Conservation (phyloP, 1,284 basidiomycete genomes). For the Trichosporon sp. region DNA sequence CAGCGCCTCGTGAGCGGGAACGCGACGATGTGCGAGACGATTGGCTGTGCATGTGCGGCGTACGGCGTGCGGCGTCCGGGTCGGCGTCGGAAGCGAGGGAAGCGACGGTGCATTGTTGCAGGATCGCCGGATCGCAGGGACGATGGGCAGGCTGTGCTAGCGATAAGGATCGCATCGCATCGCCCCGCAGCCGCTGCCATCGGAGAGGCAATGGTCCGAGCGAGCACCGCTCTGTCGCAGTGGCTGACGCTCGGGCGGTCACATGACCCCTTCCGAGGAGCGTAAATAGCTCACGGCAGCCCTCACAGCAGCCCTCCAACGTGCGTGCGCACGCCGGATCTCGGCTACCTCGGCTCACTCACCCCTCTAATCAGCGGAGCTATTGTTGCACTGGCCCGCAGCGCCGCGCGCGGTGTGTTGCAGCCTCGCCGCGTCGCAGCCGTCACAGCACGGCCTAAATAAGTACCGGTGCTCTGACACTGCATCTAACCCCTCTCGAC, state of each 20-base stretch:
- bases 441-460: too few relatives aligned
- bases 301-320: too few relatives aligned
- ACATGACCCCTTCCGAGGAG: neutral
- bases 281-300: neutral
- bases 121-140: neutral
- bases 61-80: too few relatives aligned
- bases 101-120: too few relatives aligned
- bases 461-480: too few relatives aligned
- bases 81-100: neutral
- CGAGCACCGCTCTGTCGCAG: neutral
- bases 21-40: neutral
- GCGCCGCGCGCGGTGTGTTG: too few relatives aligned
- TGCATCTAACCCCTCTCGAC: neutral
- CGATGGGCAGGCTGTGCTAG: neutral
- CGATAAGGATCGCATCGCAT: neutral
- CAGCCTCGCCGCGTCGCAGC: too few relatives aligned
- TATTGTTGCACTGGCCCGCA: neutral
- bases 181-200: neutral
- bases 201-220: neutral
- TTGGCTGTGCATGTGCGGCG: too few relatives aligned
- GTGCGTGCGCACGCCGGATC: neutral
- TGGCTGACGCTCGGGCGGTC: neutral
- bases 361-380: neutral
- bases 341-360: neutral
- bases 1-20: neutral